phyloP scores from a whole-genome alignment of 192 early-diverging fungal genomes.

The Entomortierella chlamydospora region DNA sequence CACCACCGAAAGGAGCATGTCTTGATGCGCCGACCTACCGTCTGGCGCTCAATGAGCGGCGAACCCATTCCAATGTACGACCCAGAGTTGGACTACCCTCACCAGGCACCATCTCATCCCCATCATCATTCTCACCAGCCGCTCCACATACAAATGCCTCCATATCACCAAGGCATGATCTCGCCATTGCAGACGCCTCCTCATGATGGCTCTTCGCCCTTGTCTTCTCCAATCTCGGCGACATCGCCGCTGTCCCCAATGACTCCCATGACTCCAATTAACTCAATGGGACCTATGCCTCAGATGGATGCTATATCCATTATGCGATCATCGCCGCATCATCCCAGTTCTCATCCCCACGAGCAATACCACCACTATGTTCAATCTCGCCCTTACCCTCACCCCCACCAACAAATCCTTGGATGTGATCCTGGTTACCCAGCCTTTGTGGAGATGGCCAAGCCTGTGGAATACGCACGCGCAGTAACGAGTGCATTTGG shows the following conservation, averaged over 20 bases:
- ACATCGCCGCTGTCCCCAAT: conserved; percentile 41
- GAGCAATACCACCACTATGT: conserved; percentile 14
- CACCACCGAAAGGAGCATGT: conserved; percentile 59
- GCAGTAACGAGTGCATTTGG: background rate
- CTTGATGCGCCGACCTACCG: conserved; percentile 27
- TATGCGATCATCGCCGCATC: conserved; percentile 11
- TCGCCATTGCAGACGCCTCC: conserved; percentile 48
- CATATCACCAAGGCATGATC: conserved; percentile 16
- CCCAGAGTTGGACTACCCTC: conserved; percentile 15
- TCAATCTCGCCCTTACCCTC: background rate
- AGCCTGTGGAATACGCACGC: conserved; percentile 22
- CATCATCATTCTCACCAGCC: conserved; percentile 5
- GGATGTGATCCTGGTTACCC: conserved; percentile 20
- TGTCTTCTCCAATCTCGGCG: conserved; percentile 41
- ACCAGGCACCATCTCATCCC: conserved; percentile 9
- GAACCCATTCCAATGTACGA: conserved; percentile 10
- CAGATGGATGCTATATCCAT: conserved; percentile 29
- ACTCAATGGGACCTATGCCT: background rate
- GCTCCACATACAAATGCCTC: conserved; percentile 45
- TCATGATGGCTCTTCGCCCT: conserved; percentile 32
- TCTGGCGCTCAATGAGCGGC: conserved; percentile 31
- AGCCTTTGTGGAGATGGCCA: conserved; percentile 15
- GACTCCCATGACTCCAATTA: conserved; percentile 33
- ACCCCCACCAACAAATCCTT: conserved; percentile 14
- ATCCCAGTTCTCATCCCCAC: background rate